These are phyloP conservation scores for Gossypium thurberi DNA, from an alignment of 345 rosid genomes.

Conservation along the genomic window DNA sequence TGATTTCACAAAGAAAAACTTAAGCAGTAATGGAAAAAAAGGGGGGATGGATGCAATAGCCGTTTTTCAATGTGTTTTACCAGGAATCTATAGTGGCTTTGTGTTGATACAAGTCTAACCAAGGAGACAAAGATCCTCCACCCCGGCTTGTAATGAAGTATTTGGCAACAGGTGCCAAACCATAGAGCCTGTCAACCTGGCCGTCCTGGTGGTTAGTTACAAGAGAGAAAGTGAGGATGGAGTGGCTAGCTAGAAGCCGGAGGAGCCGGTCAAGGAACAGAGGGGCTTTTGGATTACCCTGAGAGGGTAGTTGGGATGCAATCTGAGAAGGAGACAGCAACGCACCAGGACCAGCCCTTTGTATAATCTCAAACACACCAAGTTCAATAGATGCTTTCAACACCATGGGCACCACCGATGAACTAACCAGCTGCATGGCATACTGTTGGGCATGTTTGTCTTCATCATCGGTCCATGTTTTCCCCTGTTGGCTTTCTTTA, in stretches of 20 bases:
- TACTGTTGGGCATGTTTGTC: conserved; percentile 1
- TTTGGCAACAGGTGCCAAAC: conserved; percentile 31
- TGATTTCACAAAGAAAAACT: background rate
- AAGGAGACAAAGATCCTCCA: conserved; percentile 22
- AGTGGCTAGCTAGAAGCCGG: conserved; percentile 34
- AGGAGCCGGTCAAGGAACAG: conserved; percentile 31
- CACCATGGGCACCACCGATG: conserved; percentile 36
- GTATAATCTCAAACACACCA: conserved; percentile 30
- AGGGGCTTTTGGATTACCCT: conserved; percentile 16
- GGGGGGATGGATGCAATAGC: background rate
- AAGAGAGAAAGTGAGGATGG: conserved; percentile 24
- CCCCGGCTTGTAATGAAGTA: conserved; percentile 21
- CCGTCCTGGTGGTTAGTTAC: background rate
- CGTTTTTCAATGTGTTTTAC: background rate
- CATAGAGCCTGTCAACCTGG: conserved; percentile 10
- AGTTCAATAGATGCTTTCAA: conserved; percentile 32
- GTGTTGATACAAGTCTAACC: conserved; percentile 22
- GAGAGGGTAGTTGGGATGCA: conserved; percentile 19
- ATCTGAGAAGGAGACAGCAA: conserved; percentile 30
- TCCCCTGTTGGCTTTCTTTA: background rate
- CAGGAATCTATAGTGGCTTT: conserved; percentile 17
- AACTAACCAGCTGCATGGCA: conserved; percentile 35
- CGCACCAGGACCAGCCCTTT: conserved; percentile 27
- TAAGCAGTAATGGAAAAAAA: background rate
- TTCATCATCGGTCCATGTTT: background rate